A percentile compares a stretch with the other conserved stretches of the same genome.
phyloP scores from a whole-genome alignment of 305 asterid species.

The Caryopteris hybrid region DNA sequence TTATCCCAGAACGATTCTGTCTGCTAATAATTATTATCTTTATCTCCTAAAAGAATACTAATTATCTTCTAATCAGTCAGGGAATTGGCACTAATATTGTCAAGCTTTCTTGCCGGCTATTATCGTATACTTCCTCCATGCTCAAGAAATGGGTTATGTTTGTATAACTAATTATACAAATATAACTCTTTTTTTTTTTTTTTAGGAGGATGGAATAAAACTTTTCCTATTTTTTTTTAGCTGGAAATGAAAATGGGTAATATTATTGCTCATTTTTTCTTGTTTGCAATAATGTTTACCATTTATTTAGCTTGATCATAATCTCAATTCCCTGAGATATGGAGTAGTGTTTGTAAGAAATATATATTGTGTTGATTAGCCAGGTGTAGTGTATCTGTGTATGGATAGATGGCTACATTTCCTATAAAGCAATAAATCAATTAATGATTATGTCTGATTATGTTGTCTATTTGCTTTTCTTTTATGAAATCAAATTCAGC shows the following conservation, averaged over 20 bases:
- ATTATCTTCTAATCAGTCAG: background rate
- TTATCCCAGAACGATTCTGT: too few relatives aligned
- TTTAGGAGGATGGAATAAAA: too few relatives aligned
- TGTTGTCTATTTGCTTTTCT: background rate
- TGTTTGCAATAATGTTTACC: background rate
- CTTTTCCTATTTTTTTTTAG: background rate
- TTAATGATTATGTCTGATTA: background rate
- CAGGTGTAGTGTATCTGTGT: background rate
- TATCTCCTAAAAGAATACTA: too few relatives aligned
- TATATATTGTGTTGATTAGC: too few relatives aligned
- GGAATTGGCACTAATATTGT: background rate
- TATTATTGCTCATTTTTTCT: background rate
- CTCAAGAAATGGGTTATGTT: too few relatives aligned
- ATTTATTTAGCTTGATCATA: too few relatives aligned
- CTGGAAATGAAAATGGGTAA: background rate
- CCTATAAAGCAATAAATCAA: background rate
- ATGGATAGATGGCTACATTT: background rate
- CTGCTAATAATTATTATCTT: too few relatives aligned
- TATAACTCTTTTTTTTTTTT: too few relatives aligned
- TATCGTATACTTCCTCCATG: too few relatives aligned
- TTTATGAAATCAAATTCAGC: background rate
- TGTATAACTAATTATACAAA: too few relatives aligned
- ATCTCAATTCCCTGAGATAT: background rate
- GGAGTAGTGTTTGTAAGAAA: background rate
- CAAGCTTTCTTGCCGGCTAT: constrained; percentile 6